phyloP scores from a whole-genome alignment of 805 yeast species.

The Debaryomyces prosopidis region DNA sequence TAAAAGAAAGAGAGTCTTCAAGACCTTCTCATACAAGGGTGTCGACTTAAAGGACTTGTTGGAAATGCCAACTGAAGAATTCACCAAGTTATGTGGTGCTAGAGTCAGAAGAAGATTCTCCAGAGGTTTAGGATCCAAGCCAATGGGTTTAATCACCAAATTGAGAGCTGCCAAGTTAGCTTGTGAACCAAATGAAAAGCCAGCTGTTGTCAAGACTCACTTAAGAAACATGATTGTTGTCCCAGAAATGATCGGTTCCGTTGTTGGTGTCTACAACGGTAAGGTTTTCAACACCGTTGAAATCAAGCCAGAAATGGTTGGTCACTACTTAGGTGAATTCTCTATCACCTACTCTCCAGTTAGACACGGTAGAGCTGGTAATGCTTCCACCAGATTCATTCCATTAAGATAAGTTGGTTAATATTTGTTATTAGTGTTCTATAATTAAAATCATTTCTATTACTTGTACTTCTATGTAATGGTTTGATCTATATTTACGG shows the following conservation, averaged over 20 bases:
- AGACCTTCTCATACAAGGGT: slow-evolving; percentile 98
- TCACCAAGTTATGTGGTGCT: slow-evolving; percentile 94
- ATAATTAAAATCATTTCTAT: slow-evolving; percentile 6
- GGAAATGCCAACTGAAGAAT: slow-evolving; percentile 94
- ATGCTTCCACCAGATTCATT: slow-evolving; percentile 75
- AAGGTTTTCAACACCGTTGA: slow-evolving; percentile 99
- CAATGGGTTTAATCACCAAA: slow-evolving; percentile 95
- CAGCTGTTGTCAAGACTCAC: slow-evolving; percentile 97
- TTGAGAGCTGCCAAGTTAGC: slow-evolving; percentile 96
- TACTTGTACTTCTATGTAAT: slow-evolving; percentile 4
- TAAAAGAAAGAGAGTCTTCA: slow-evolving; percentile 88
- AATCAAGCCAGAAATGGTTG: slow-evolving; percentile 99
- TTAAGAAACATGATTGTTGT: slow-evolving; percentile 98
- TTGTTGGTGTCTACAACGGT: slow-evolving; percentile 99
- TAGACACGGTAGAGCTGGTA: slow-evolving; percentile 98
- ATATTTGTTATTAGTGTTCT: slow-evolving; percentile 13
- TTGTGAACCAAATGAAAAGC: slow-evolving; percentile 92
- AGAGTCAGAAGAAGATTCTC: slow-evolving; percentile 99
- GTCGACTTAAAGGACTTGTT: slow-evolving; percentile 93
- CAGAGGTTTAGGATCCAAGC: slow-evolving; percentile 94
- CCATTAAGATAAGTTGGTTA: slow-evolving; percentile 49
- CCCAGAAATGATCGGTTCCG: slow-evolving; percentile 99
- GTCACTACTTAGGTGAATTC: slow-evolving; percentile 99
- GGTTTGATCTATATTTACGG: slow-evolving; percentile 13
- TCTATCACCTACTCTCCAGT: slow-evolving; percentile 99